Percentiles rank a stretch among this genome's conserved stretches.
Evolutionary conservation across 108 stramenopile genomes (phyloP).

Genomic region (Fistulifera pelliculosa): DNA sequence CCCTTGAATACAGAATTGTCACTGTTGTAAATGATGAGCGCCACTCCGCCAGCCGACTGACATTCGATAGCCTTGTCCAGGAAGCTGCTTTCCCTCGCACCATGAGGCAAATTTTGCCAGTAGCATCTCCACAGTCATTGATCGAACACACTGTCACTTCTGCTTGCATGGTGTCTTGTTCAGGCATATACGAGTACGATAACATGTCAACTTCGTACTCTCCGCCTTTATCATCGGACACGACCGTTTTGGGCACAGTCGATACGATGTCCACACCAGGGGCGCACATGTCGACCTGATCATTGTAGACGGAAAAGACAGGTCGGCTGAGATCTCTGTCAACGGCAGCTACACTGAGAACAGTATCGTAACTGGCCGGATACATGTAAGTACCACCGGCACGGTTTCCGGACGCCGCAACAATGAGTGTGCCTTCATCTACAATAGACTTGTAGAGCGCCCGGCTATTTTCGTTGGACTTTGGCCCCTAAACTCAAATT

Average conservation of each 20-base stretch:
- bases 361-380: conserved; percentile 29
- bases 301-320: conserved; percentile 18
- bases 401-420: conserved; percentile 40
- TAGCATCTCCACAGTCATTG: neutral
- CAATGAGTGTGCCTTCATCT: conserved; percentile 17
- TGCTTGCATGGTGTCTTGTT: neutral
- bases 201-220: neutral
- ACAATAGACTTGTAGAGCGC: conserved; percentile 5
- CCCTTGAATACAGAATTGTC: neutral
- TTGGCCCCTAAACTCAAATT: conserved; percentile 27
- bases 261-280: conserved; percentile 26
- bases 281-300: conserved; percentile 29
- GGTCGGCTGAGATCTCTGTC: conserved; percentile 3
- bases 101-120: neutral
- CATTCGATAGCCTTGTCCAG: conserved; percentile 1
- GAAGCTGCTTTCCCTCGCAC: neutral
- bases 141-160: neutral
- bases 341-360: conserved; percentile 34
- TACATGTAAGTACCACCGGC: conserved; percentile 11
- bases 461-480: conserved; percentile 6
- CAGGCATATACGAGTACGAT: neutral
- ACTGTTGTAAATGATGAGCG: neutral
- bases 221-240: neutral
- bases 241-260: neutral
- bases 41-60: neutral